A percentile compares a stretch with the other conserved stretches of the same genome.
Evolutionary conservation across 306 rosid genomes (phyloP).

Genomic region (Comarum palustre): DNA sequence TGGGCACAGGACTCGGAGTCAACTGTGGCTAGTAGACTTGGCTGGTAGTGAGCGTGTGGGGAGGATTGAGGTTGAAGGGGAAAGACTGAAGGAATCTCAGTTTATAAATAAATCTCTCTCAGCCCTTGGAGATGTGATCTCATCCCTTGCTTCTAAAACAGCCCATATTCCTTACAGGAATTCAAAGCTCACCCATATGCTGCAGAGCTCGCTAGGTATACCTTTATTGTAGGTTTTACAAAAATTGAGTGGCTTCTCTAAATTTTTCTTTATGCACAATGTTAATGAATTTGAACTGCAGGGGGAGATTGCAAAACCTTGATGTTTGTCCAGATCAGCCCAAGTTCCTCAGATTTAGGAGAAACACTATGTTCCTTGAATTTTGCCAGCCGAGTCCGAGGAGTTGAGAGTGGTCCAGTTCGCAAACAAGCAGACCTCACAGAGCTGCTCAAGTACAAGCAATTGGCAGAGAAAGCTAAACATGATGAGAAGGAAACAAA

Average conservation of each 20-base stretch:
- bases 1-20: slow-evolving; percentile 80
- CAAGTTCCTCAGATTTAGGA: slow-evolving; percentile 72
- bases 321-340: slow-evolving; percentile 96
- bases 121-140: slow-evolving; percentile 92
- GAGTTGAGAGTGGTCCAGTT: slow-evolving; percentile 85
- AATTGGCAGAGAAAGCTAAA: slow-evolving; percentile 86
- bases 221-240: slow-evolving; percentile 15
- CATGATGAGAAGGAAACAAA: slow-evolving; percentile 87
- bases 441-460: slow-evolving; percentile 86
- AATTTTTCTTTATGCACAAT: slow-evolving; percentile 2
- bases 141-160: slow-evolving; percentile 90
- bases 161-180: slow-evolving; percentile 92
- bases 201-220: slow-evolving; percentile 96
- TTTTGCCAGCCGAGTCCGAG: slow-evolving; percentile 89
- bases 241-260: neutral
- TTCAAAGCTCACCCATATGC: slow-evolving; percentile 91
- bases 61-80: slow-evolving; percentile 95
- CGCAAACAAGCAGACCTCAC: slow-evolving; percentile 80
- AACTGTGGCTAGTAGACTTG: slow-evolving; percentile 97
- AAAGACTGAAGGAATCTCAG: slow-evolving; percentile 95
- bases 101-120: slow-evolving; percentile 93
- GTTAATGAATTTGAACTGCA: slow-evolving; percentile 42
- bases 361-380: slow-evolving; percentile 91
- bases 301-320: slow-evolving; percentile 98
- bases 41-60: slow-evolving; percentile 99